phyloP scores from a whole-genome alignment of 2,329 filamentous ascomycete species.

The Aspergillus calidoustus region DNA sequence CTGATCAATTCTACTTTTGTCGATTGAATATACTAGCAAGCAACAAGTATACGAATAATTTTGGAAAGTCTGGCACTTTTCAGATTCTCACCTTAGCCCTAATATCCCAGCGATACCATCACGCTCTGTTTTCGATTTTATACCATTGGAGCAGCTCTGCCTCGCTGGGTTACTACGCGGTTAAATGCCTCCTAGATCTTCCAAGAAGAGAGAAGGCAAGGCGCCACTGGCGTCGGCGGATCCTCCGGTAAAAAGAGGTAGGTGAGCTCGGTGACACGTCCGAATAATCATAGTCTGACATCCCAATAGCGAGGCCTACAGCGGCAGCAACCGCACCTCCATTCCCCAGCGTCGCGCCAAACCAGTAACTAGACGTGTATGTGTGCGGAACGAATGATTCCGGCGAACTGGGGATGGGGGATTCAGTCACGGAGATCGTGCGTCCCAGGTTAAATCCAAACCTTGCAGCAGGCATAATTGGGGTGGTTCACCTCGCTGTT shows the following conservation, averaged over 20 bases:
- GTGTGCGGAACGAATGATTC: slow-evolving; percentile 73
- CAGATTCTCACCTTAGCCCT: not conserved
- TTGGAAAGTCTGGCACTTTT: not conserved
- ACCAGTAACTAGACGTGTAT: slow-evolving; percentile 8
- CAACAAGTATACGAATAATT: not conserved
- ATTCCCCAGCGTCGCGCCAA: not conserved
- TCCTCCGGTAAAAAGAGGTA: not conserved
- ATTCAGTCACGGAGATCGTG: slow-evolving; percentile 62
- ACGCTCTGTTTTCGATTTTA: not conserved
- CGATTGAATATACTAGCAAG: not conserved
- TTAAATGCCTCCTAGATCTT: not conserved
- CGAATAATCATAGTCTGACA: not conserved
- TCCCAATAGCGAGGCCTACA: not conserved
- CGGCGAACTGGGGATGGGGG: slow-evolving; percentile 78
- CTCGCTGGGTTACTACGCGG: not conserved
- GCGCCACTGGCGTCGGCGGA: too few relatives aligned
- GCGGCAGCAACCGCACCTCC: not conserved
- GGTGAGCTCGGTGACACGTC: not conserved
- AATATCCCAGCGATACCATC: not conserved
- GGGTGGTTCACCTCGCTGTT: slow-evolving; percentile 62
- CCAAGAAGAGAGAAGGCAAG: not conserved
- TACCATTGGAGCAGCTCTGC: not conserved
- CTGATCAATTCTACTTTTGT: not conserved
- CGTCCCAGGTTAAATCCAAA: slow-evolving; percentile 71
- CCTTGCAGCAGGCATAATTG: slow-evolving; percentile 58